These are phyloP conservation scores for Trichoderma koningiopsis DNA, from an alignment of 2,329 filamentous ascomycete genomes.

Conservation along the genomic window DNA sequence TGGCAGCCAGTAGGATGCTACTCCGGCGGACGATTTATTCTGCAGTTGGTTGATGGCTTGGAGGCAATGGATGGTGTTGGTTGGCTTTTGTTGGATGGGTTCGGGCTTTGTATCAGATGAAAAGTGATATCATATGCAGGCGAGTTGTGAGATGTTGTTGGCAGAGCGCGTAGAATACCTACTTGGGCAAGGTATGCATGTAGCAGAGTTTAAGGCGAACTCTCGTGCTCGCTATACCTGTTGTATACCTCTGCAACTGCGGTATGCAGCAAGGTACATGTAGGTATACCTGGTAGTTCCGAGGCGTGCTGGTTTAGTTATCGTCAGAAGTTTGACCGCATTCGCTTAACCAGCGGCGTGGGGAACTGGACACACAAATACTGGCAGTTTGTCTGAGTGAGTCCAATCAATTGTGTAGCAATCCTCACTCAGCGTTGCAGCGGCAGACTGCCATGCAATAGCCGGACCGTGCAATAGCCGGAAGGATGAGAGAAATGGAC, in stretches of 20 bases:
- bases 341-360: neutral
- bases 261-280: too few species aligned
- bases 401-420: neutral
- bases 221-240: neutral
- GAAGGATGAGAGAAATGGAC: neutral
- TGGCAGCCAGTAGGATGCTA: neutral
- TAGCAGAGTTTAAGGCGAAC: neutral
- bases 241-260: neutral
- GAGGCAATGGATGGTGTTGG: neutral
- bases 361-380: neutral
- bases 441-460: neutral
- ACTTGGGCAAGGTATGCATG: neutral
- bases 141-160: neutral
- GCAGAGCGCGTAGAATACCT: neutral
- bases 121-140: neutral
- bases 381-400: neutral
- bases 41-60: neutral
- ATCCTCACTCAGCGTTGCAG: neutral
- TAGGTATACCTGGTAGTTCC: neutral
- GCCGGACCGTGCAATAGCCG: neutral
- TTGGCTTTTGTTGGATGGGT: neutral
- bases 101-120: neutral
- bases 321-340: neutral
- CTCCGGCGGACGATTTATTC: neutral
- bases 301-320: neutral